Evolutionary conservation across 129 eudicot genomes (phyloP).

Genomic region (Pittosporum tobira): DNA sequence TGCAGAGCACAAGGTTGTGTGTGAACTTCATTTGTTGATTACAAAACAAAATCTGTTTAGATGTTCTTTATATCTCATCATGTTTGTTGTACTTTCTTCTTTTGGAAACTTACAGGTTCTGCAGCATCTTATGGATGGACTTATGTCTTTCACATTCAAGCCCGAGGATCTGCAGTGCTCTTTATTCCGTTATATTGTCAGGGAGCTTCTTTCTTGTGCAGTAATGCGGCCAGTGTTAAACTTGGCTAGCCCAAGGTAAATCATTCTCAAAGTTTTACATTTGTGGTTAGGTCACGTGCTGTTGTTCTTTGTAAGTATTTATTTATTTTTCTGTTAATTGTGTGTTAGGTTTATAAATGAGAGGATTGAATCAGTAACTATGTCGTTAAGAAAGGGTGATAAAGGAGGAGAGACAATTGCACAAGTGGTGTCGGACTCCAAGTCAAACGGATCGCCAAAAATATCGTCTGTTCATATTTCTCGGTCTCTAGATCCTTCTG

Average conservation of each 20-base stretch:
- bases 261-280: conserved; percentile 7
- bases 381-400: conserved; percentile 45
- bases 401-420: conserved; percentile 47
- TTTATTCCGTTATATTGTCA: conserved; percentile 62
- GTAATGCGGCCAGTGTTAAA: conserved; percentile 83
- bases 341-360: conserved; percentile 86
- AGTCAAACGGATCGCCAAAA: conserved; percentile 39
- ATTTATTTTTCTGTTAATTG: conserved; percentile 4
- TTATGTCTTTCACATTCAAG: conserved; percentile 61
- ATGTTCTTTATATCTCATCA: conserved; percentile 10
- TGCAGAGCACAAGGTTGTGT: conserved; percentile 81
- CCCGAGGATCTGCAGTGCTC: conserved; percentile 87
- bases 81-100: conserved; percentile 8
- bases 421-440: conserved; percentile 30
- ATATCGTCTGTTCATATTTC: conserved; percentile 42
- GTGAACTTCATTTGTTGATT: conserved; percentile 12
- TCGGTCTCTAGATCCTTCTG: conserved; percentile 61
- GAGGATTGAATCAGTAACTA: conserved; percentile 74
- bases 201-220: conserved; percentile 91
- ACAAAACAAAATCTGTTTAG: not conserved
- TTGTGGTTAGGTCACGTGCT: conserved; percentile 5
- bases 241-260: conserved; percentile 88
- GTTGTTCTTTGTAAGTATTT: conserved; percentile 16
- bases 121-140: conserved; percentile 92
- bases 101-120: conserved; percentile 53